Base-by-base conservation (phyloP, 2,329 filamentous ascomycete genomes). In the Hypomyces rosellus region DNA sequence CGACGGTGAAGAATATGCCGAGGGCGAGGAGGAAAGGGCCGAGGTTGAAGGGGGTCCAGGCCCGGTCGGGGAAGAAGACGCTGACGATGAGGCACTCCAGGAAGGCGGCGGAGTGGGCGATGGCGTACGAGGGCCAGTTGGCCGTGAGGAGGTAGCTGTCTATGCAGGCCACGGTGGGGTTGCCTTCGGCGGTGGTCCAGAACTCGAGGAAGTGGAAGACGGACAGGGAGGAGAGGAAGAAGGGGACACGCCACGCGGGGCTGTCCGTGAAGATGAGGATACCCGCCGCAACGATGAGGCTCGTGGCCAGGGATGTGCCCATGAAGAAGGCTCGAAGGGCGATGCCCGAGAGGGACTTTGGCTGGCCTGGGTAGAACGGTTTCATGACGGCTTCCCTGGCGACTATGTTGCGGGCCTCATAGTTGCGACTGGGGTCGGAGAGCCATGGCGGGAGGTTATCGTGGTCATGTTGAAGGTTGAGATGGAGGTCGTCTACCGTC, bases 201-300 rank as follows among this genome's bases (percentile, higher is more conserved):
- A 91, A 99, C 70, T 99, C 93, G 67, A 97, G 84, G 70, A 96
- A 97, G 74, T 99, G 93, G 72, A 97, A 97, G 30, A 86, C 60
- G 22, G 85, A 79, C 44, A 97, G 83, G 13, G 82, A 74, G 46
- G 73, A 72, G 44, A 86, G 62, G 71, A 92, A 92, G 65, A 85
- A 82, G 30, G 81, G 78, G 7, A 79, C 65, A 50, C 82, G 80
- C 82, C 82, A 85, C 50, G 79, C 67, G 18, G 78, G 74, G 34
- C 70, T 74, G 13, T 66, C 54, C 5, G 70, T 71, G 50, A 65
- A 59, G 39, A 65, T 14, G 12, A 74, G 59, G 48, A 70, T 59
- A 42, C 59, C 48, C 11, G 59, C 36, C 46, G 69, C 63, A 33
- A 58, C 45, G 34, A 65, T 48, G 43, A 69, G 52, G 43, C 68